Base-by-base conservation (phyloP, 2,329 filamentous ascomycete species). In the Apiospora arundinis region DNA sequence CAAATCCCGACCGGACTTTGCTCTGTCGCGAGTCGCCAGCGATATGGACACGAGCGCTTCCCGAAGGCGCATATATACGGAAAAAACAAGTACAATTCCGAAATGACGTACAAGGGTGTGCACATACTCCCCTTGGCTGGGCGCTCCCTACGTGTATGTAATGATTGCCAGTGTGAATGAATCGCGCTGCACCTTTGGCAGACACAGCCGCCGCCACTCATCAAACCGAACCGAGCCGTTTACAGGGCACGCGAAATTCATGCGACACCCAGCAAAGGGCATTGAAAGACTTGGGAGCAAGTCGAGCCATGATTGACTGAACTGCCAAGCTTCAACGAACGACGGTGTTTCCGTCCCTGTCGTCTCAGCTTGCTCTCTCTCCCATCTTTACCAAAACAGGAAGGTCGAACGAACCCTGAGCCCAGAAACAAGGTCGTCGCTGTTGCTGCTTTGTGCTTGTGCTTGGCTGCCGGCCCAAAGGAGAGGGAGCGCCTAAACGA, bases 41-140 rank as follows among this genome's bases (percentile, higher is more conserved):
- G 6, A 32, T 32, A 32, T 12, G 6, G 21, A n/a, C 52, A 60
- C 52, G 52, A 14, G 28, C 52, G 8, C 25, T 21, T 37, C 21
- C 23, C 25, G 48, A 52, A 12, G 23, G 23, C 48, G 48, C 8
- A 52, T n/a, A 52, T 14, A n/a, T n/a, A n/a, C n/a, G n/a, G 48
- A 14, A 11, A 16, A 60, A 18, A 16, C 37, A 46, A 7, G 45
- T 25, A 1, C 48, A 23, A 60, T 4, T 28, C 52, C 52, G 52
- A 37, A 37, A 60, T 60, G 52, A 60, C 52, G 52, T 37, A 60
- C 52, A 37, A 37, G 28, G 52, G n/a, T 52, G 23, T n/a, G n/a
- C n/a, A n/a, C n/a, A n/a, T n/a, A n/a, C n/a, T n/a, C n/a, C n/a
- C n/a, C n/a, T n/a, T n/a, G n/a, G n/a, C n/a, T n/a, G n/a, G n/a